Base-by-base conservation (phyloP, 2,329 filamentous ascomycete species). In the Phyllosticta paracitricarpa region DNA sequence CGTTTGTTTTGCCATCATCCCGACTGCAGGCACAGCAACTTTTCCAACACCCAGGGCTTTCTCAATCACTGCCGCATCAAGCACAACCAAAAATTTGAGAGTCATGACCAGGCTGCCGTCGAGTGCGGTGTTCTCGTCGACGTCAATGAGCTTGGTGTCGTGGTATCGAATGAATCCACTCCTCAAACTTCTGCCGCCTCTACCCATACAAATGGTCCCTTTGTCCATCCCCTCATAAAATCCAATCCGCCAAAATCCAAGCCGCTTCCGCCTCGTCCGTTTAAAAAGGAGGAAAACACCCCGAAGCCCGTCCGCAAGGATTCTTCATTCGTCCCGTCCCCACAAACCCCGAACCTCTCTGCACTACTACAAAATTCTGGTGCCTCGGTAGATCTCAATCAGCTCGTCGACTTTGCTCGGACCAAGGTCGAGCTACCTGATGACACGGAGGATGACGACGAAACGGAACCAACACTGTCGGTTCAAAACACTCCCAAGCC, bases 1-100 rank as follows among this genome's bases (percentile, higher is more conserved):
- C 95, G 96, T 75, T 82, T 97, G 56, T 88, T 96, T 65, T 99
- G 94, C 78, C 60, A 62, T 52, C 60, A 62, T 10, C 77, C 77
- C 52, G 89, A 94, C 73, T 97, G 94, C 75, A 82, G 91, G 57
- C 84, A 93, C 65, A 89, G 91, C 72, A 90, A 97, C 73, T 97
- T 97, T 71, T 92, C 89, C 61, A 97, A 92, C 77, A 95, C 92
- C 0, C 94, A 97, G 74, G 94, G 94, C n/a, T 97, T 97, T 76
- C 94, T 99, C 77, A 99, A 99, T 71, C 94, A 99, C 72, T 97
- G 93, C 72, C 91, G 94, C 62, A 97, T 99, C 68, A 91, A 92
- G 26, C 94, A 99, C 76, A 89, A 88, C 71, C 84, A 90, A 63
- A 91, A 95, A 65, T 97, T 92, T 79, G 93, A 96, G 76, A 97